Percentiles rank a stretch among this genome's conserved stretches.
phyloP scores from a whole-genome alignment of 2,329 filamentous ascomycete species.

The Botrytis elliptica region DNA sequence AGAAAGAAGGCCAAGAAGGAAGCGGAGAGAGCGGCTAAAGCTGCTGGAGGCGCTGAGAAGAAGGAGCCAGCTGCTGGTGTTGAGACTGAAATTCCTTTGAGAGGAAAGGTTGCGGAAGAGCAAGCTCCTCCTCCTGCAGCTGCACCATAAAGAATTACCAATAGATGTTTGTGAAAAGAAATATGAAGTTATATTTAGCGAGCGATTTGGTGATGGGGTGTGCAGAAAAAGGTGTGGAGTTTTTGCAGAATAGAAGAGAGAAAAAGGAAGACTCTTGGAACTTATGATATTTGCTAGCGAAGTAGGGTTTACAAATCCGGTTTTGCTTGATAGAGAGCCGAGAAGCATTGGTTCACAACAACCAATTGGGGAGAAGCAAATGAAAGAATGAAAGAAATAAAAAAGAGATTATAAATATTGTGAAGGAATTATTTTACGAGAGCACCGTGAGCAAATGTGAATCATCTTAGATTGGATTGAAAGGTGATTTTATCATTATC shows the following conservation, averaged over 20 bases:
- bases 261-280: background rate
- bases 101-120: constrained; percentile 37
- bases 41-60: constrained; percentile 35
- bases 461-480: background rate
- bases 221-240: background rate
- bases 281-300: constrained; percentile 4
- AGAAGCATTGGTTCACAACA: constrained; percentile 9
- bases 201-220: constrained; percentile 5
- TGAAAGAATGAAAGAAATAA: background rate
- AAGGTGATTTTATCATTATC: constrained; percentile 12
- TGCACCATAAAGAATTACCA: constrained; percentile 28
- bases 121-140: constrained; percentile 39
- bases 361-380: background rate
- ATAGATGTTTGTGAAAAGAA: constrained; percentile 1
- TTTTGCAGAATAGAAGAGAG: background rate
- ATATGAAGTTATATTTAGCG: constrained; percentile 27
- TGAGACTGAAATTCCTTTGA: constrained; percentile 32
- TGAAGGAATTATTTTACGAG: too few species aligned
- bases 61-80: constrained; percentile 31
- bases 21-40: constrained; percentile 39
- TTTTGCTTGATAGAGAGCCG: background rate
- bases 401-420: background rate
- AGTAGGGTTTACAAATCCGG: background rate
- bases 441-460: background rate
- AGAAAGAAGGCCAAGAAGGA: constrained; percentile 46